Percentiles rank a stretch among this genome's conserved stretches.
Conservation (phyloP, 352 stramenopile genomes). For the Globisporangium radiosum region DNA sequence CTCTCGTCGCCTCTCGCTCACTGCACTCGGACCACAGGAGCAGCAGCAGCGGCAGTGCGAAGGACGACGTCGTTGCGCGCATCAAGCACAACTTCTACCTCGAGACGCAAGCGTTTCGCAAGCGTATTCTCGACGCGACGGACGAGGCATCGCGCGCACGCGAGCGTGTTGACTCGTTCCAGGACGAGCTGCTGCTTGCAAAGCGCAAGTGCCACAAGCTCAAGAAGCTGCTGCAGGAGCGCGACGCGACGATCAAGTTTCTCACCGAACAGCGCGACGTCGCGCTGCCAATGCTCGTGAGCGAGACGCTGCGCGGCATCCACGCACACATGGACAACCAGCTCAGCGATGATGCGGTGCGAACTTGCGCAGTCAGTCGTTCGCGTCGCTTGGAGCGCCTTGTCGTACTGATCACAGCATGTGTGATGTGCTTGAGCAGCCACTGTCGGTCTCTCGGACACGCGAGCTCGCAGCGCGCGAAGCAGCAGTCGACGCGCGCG, state of each 20-base stretch:
- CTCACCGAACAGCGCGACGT: constrained; percentile 51
- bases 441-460: constrained; percentile 32
- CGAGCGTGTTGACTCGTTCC: constrained; percentile 24
- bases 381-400: not conserved
- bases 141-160: constrained; percentile 19
- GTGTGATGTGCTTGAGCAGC: constrained; percentile 9
- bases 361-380: not conserved
- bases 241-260: constrained; percentile 38
- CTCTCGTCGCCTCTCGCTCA: too few relatives aligned
- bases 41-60: not conserved
- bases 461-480: constrained; percentile 22
- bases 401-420: too few relatives aligned
- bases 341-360: constrained; percentile 10
- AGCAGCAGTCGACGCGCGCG: constrained; percentile 30
- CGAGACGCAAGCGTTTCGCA: constrained; percentile 42
- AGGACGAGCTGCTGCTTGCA: constrained; percentile 37
- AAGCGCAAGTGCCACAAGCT: constrained; percentile 56
- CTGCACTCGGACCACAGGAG: too few relatives aligned
- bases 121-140: constrained; percentile 25
- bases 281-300: constrained; percentile 43
- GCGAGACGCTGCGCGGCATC: constrained; percentile 58
- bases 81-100: constrained; percentile 58
- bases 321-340: constrained; percentile 26
- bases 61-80: constrained; percentile 22
- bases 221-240: constrained; percentile 49